phyloP scores from a whole-genome alignment of 2,329 filamentous ascomycete genomes.

The Chrysosporium queenslandicum region DNA sequence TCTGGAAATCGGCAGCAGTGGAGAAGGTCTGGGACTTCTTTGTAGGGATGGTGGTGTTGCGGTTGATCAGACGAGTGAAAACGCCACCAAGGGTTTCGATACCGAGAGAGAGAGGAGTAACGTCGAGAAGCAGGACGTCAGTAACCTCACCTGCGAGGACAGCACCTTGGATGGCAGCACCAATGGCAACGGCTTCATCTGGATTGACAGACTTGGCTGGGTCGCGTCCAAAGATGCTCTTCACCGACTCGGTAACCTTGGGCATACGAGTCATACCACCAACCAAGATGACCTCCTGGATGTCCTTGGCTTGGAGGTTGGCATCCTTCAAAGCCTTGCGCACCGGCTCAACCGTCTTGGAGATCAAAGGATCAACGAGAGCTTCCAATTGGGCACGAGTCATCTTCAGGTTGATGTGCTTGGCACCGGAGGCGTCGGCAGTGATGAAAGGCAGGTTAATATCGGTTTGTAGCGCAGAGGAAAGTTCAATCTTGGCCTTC shows the following conservation, averaged over 20 bases:
- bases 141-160: constrained; percentile 95
- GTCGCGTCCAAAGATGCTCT: constrained; percentile 91
- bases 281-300: constrained; percentile 94
- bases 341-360: constrained; percentile 77
- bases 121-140: constrained; percentile 88
- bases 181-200: constrained; percentile 94
- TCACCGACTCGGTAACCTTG: constrained; percentile 92
- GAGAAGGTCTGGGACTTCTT: constrained; percentile 99
- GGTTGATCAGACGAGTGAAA: constrained; percentile 96
- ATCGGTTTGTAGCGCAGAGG: constrained; percentile 86
- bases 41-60: constrained; percentile 97
- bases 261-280: constrained; percentile 99
- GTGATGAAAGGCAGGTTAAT: constrained; percentile 99
- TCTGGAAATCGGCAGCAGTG: constrained; percentile 95
- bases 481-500: constrained; percentile 99
- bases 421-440: constrained; percentile 85
- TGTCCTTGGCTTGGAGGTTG: constrained; percentile 79
- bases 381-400: constrained; percentile 84
- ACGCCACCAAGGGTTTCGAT: constrained; percentile 97
- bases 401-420: constrained; percentile 97
- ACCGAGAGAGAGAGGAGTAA: constrained; percentile 91
- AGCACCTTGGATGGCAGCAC: constrained; percentile 93
- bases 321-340: constrained; percentile 97
- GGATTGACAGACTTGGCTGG: constrained; percentile 98
- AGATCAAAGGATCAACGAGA: constrained; percentile 83